Percentiles rank a stretch among this genome's conserved stretches.
phyloP scores from a whole-genome alignment of 306 rosid genomes.

The Cucumis melo region DNA sequence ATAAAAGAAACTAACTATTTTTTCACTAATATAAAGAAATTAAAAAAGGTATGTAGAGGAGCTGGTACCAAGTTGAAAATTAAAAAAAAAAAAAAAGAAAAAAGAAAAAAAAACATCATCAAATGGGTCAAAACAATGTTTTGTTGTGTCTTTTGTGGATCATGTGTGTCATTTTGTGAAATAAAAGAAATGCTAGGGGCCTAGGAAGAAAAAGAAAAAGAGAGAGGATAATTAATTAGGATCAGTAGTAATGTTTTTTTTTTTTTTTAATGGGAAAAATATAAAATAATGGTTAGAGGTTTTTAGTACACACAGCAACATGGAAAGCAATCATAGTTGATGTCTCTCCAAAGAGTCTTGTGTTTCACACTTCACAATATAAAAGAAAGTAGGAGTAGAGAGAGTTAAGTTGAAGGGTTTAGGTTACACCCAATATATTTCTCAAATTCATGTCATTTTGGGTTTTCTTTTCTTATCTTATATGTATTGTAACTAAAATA shows the following conservation, averaged over 20 bases:
- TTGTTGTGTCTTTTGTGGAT: background rate
- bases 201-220: background rate
- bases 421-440: background rate
- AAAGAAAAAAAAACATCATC: background rate
- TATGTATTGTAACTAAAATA: background rate
- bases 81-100: too few species aligned
- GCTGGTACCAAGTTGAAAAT: background rate
- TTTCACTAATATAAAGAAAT: background rate
- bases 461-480: background rate
- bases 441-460: background rate
- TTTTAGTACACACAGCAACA: constrained; percentile 6
- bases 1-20: background rate
- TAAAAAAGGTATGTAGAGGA: background rate
- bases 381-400: constrained; percentile 9
- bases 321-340: constrained; percentile 7
- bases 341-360: constrained; percentile 14
- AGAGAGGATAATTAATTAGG: background rate
- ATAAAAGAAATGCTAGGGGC: background rate
- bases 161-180: constrained; percentile 1
- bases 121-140: background rate
- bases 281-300: background rate
- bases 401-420: constrained; percentile 32
- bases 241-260: background rate
- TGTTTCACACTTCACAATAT: constrained; percentile 36
- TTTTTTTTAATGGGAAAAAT: background rate